These are phyloP conservation scores for Peniophora sp. DNA, from an alignment of 1,284 basidiomycete species.

Conservation along the genomic window DNA sequence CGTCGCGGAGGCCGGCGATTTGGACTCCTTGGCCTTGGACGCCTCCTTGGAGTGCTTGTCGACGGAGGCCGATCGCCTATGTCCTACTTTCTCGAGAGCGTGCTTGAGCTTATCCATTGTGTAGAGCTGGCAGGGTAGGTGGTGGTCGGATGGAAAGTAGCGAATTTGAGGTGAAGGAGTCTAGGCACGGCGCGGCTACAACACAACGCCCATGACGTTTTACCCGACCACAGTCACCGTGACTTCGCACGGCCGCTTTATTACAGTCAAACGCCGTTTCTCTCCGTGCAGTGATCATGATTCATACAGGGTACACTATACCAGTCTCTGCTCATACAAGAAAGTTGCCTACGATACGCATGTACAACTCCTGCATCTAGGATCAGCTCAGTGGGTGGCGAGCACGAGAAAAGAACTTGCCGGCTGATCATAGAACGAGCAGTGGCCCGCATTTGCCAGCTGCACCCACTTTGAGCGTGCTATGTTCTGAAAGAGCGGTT, in stretches of 20 bases:
- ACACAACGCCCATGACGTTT: not conserved
- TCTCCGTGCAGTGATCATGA: not conserved
- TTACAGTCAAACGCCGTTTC: not conserved
- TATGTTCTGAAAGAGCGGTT: conserved; percentile 23
- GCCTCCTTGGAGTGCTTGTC: not conserved
- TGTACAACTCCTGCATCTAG: not conserved
- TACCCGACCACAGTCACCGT: not conserved
- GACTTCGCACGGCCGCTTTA: not conserved
- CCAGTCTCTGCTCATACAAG: too few species aligned
- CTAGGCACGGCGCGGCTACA: not conserved
- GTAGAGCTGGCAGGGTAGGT: not conserved
- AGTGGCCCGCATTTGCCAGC: conserved; percentile 21
- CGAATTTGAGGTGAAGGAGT: not conserved
- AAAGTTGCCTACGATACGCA: not conserved
- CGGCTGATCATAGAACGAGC: conserved; percentile 21
- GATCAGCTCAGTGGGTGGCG: too few species aligned
- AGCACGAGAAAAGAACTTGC: conserved; percentile 12
- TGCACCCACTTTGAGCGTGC: conserved; percentile 24
- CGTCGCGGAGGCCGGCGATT: not conserved
- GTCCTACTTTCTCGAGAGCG: not conserved
- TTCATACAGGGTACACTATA: not conserved
- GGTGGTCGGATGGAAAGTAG: not conserved
- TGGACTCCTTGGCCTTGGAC: not conserved
- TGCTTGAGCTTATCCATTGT: conserved; percentile 1
- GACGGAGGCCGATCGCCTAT: not conserved